Base-by-base conservation (phyloP, 2,329 filamentous ascomycete genomes). In the Botrytis tulipae region DNA sequence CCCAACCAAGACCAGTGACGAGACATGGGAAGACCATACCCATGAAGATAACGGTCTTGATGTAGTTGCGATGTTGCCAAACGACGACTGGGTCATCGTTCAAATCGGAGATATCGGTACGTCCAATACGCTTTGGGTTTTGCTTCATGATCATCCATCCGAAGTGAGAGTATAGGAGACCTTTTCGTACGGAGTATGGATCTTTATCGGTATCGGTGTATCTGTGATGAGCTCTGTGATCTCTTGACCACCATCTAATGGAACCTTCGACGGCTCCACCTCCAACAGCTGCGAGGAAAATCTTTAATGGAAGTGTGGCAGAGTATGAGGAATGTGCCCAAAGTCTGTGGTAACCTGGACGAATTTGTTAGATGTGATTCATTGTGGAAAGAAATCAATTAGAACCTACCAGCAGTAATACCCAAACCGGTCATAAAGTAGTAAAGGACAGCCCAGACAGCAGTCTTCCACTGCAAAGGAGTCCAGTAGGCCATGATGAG, bases 71-170 rank as follows among this genome's bases (percentile, higher is more conserved):
- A 87, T 97, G 93, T 84, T 97, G 93, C 91, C 91, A 96, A 78
- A 95, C 88, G 61, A 97, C 93, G 74, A 97, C 89, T 68, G 91
- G 86, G 80, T 96, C 93, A 82, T 95, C 92, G 85, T 96, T 96
- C 78, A 97, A 86, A 80, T 97, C 94, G 79, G 92, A 91, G 80
- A 97, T 96, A 79, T 97, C 93, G 83, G 93, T 95, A 76, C 93
- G 92, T 80, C 94, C 94, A 80, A 94, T 93, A 76, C 92, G 88
- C 88, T 95, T 95, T 77, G 93, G 93, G 86, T 97, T 95, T 85
- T 97, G 93, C 87, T 95, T 95, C 88, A 97, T 90, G 80, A 97
- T 84, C 93, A 97, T 96, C 93, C 93, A 97, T 80, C 93, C 93
- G 73, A 97, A 86, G 85, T 94, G 92, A 71, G 89, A 94, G 88